These are phyloP conservation scores for Phytophthora fragariae DNA, from an alignment of 352 stramenopile species.

Conservation along the genomic window DNA sequence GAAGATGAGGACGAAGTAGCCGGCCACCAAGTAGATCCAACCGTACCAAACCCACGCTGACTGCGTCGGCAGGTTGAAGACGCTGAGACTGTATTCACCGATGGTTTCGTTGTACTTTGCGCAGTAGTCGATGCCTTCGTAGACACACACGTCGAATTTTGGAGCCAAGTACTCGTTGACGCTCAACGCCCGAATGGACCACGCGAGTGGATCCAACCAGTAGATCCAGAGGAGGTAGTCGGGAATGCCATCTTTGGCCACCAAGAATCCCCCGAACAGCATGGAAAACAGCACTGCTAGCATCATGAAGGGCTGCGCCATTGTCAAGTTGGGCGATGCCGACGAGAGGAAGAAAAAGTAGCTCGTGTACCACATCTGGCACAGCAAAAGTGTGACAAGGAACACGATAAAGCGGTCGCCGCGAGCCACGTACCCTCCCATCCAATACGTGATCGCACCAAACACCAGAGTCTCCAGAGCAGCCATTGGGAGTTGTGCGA, in stretches of 20 bases:
- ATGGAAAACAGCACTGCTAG: conserved; percentile 71
- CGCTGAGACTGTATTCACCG: conserved; percentile 51
- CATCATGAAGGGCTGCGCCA: conserved; percentile 71
- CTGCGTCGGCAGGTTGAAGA: conserved; percentile 57
- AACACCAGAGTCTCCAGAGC: conserved; percentile 84
- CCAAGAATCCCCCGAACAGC: conserved; percentile 73
- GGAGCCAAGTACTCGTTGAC: conserved; percentile 64
- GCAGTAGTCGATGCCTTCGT: conserved; percentile 64
- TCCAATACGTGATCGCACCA: conserved; percentile 89
- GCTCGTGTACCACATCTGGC: conserved; percentile 71
- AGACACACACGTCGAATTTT: conserved; percentile 58
- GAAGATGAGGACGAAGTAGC: conserved; percentile 45
- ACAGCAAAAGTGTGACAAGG: conserved; percentile 66
- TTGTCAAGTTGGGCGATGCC: conserved; percentile 51
- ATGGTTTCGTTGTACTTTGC: conserved; percentile 33
- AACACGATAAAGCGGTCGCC: conserved; percentile 63
- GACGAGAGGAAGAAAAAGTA: conserved; percentile 78
- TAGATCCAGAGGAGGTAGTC: conserved; percentile 81
- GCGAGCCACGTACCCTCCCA: conserved; percentile 73
- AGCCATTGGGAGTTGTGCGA: conserved; percentile 54
- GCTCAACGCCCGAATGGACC: conserved; percentile 60
- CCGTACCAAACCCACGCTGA: conserved; percentile 59
- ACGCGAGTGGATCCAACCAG: conserved; percentile 78
- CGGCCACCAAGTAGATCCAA: conserved; percentile 58
- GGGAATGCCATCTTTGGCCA: conserved; percentile 38